A percentile compares a stretch with the other conserved stretches of the same genome.
phyloP scores from a whole-genome alignment of 139 green algal genomes.

The Marvania coccoides region DNA sequence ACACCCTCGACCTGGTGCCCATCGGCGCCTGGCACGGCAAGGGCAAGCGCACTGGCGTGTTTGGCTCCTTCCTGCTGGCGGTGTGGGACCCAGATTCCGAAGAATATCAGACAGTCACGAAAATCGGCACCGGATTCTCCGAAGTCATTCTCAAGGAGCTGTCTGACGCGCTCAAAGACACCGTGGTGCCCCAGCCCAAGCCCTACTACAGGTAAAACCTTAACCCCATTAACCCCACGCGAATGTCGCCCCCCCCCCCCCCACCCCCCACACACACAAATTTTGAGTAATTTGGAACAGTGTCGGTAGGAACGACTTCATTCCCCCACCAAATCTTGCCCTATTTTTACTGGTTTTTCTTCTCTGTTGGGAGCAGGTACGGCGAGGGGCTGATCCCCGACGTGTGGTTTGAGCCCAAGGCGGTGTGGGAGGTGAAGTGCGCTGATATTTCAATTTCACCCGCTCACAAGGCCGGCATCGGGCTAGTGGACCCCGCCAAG shows the following conservation, averaged over 20 bases:
- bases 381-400: constrained; percentile 67
- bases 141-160: constrained; percentile 79
- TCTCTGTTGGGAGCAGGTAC: constrained; percentile 21
- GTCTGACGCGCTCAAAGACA: constrained; percentile 47
- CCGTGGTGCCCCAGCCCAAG: constrained; percentile 51
- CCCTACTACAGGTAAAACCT: constrained; percentile 66
- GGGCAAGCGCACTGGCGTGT: constrained; percentile 82
- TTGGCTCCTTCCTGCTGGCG: constrained; percentile 89
- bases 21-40: constrained; percentile 84
- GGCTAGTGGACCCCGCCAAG: constrained; percentile 69
- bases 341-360: not conserved
- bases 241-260: too few species aligned
- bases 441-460: constrained; percentile 94
- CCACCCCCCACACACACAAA: too few species aligned
- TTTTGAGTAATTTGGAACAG: too few species aligned
- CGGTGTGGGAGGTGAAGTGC: constrained; percentile 97
- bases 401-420: constrained; percentile 87
- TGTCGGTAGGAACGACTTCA: too few species aligned
- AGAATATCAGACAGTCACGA: constrained; percentile 87
- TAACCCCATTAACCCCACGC: not conserved
- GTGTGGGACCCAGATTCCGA: constrained; percentile 82
- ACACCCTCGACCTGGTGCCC: constrained; percentile 92
- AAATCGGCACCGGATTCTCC: constrained; percentile 94
- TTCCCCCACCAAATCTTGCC: not conserved
- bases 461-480: constrained; percentile 76